Base-by-base conservation (phyloP, 2,329 filamentous ascomycete genomes). In the Helotiales sp. region DNA sequence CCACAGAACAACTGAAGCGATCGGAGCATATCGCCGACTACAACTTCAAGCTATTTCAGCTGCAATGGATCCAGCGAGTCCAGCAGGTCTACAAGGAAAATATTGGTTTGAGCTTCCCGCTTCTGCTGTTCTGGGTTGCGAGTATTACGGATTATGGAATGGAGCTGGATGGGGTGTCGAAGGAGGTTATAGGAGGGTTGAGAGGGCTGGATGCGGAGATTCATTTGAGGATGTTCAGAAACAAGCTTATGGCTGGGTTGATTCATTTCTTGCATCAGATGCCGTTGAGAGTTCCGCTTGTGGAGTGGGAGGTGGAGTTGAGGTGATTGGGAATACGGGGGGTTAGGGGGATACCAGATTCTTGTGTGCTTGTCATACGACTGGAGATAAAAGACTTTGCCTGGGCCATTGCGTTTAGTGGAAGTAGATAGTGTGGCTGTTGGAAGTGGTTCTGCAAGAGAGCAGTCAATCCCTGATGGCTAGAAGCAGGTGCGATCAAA, bases 41-140 rank as follows among this genome's bases (percentile, higher is more conserved):
- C 52, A 57, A 37, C 20, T 40, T 57, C 52, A 57, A 57, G 32
- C 52, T 20, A 1, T 15, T 1, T 7, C 32, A 37, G 10, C 52
- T 57, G 1, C 30, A 40, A 13, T 37, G 6, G 1, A 11, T 57
- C 6, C 17, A 37, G 3, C 52, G 52, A 1, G 6, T 57, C 24
- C 52, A 57, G 20, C 52, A 57, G n/a, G 20, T 22, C 10, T 57
- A 57, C 32, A 57, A 22, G n/a, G 52, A 57, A n/a, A 20, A 57
- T 3, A 32, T 22, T 4, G 52, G 52, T 1, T 37, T 57, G 52
- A 8, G 30, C 2, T 57, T 57, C 20, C 52, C 52, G 2, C 28
- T 57, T 24, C 10, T 37, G 52, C 20, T 57, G 30, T 37, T 57
- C 32, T 22, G n/a, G 7, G 3, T 57, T 22, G 28, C 52, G 32